Evolutionary conservation across 1,139 yeast species (phyloP).

Genomic region (Hemisphaericaspora xylofermentans): DNA sequence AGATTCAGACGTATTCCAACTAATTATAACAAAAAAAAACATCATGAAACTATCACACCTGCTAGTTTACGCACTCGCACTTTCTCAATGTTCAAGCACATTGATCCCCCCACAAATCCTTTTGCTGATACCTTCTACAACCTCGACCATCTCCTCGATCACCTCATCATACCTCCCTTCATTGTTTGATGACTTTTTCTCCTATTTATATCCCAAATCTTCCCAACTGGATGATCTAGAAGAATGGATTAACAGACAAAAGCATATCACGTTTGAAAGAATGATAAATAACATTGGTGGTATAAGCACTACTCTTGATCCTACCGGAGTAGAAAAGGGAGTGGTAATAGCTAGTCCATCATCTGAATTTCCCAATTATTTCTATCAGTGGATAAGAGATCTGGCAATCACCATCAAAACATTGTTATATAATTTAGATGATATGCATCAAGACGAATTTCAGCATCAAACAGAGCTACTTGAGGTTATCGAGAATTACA

Average conservation of each 20-base stretch:
- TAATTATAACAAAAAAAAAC: too few species aligned
- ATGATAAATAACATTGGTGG: conserved; percentile 70
- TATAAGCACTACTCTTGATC: conserved; percentile 22
- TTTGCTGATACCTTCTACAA: background rate
- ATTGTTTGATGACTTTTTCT: background rate
- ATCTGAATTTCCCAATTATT: conserved; percentile 65
- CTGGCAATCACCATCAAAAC: conserved; percentile 79
- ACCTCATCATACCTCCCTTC: conserved; percentile 1
- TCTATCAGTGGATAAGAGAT: conserved; percentile 89
- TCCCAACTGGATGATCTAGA: conserved; percentile 32
- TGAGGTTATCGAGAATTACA: conserved; percentile 54
- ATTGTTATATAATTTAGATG: conserved; percentile 54
- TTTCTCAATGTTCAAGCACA: conserved; percentile 2
- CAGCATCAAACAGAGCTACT: conserved; percentile 21
- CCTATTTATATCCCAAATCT: background rate
- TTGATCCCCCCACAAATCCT: conserved; percentile 3
- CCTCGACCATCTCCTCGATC: too few species aligned
- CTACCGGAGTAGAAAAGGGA: conserved; percentile 55
- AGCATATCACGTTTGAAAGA: conserved; percentile 47
- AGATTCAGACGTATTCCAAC: too few species aligned
- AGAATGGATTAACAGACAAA: conserved; percentile 57
- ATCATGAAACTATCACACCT: conserved; percentile 3
- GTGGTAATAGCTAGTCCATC: conserved; percentile 88
- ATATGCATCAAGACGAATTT: conserved; percentile 19
- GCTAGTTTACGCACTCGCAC: conserved; percentile 1